Evolutionary conservation across 2,329 filamentous ascomycete genomes (phyloP), one percentile per base, ranked within the genome.

Genomic region (Plectosphaerella plurivora): DNA sequence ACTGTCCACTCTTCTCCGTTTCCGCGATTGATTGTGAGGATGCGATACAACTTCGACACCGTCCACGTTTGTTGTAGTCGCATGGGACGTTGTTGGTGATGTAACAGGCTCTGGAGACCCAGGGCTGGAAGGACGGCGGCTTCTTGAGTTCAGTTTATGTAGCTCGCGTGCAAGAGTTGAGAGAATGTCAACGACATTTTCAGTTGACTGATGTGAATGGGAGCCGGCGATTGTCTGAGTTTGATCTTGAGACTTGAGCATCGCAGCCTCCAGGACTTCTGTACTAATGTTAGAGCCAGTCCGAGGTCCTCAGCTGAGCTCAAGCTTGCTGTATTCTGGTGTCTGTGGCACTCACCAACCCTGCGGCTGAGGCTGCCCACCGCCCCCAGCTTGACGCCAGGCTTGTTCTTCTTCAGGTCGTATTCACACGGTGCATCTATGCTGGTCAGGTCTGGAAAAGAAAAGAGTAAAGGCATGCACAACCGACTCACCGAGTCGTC

Each of bases 381-480:
- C 7, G 60, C 60, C 1, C 60, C 60, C 8, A 56, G 52, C 45
- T 61, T 61, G 36, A 62, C 53, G 5, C 60, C 60, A 2, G 60
- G 60, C 42, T 61, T 60, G 45, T 57, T 60, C 51, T 59, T 60
- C 51, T 59, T 61, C 15, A 59, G 28, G 39, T 61, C 59, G 42
- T 62, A 62, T 9, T 59, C 57, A 50, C 56, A 62, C 5, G 56
- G 55, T n/a, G 59, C 58, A 24, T 60, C 57, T 60, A 14, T 22
- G 49, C 37, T 33, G 4, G 48, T 55, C 53, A 52, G 51, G 15
- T n/a, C 16, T n/a, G 35, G 7, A 37, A 11, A 15, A 14, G 14
- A 39, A 15, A 39, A 2, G 10, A 39, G 3, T 5, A 33, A 22
- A 22, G 15, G 22, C 7, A 5, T 9, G 37, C 10, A 5, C 37